Base-by-base conservation (phyloP, 345 rosid species). In the Erucastrum elatum region DNA sequence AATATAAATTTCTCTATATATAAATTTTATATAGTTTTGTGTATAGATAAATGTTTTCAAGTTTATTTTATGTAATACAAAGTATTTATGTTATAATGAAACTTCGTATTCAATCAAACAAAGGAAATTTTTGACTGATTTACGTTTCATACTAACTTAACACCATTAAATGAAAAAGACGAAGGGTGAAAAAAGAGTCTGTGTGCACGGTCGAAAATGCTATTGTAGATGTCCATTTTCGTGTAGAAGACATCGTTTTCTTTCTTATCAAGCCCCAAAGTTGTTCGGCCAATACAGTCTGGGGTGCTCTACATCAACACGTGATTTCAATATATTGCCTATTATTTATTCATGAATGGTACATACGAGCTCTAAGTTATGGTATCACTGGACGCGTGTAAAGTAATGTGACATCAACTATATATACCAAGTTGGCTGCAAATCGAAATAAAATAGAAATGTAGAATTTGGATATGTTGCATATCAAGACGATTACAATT, bases 141-240 rank as follows among this genome's bases (percentile, higher is more conserved):
- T 26, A 26, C 15, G 64, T 26, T 26, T 59, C 4, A 26, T 59
- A 59, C 9, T 25, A 10, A 25, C 7, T 26, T 3, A 9, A 26
- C 33, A 26, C 15, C 29, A 3, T 8, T 26, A 26, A 59, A 2
- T 59, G 15, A 58, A 64, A 63, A 33, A 15, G 13, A 44, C 27
- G 31, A 31, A 12, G 63, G 30, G 10, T 61, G 16, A 25, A 74
- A 31, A n/a, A 64, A 8, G 31, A 70, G 58, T 51, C 39, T 72
- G 68, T 72, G 29, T 72, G 59, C 59, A 41, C 58, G 30, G 37
- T 64, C 55, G 64, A 74, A 25, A 73, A 74, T 51, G 56, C 37
- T 55, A 26, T 2, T 64, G 62, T 11, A 66, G 33, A 75, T 66
- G 13, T 66, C 58, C 21, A 66, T 75, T 55, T 66, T 25, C 37